phyloP scores from a whole-genome alignment of 2,329 filamentous ascomycete species.

The Sporothrix brunneoviolacea region DNA sequence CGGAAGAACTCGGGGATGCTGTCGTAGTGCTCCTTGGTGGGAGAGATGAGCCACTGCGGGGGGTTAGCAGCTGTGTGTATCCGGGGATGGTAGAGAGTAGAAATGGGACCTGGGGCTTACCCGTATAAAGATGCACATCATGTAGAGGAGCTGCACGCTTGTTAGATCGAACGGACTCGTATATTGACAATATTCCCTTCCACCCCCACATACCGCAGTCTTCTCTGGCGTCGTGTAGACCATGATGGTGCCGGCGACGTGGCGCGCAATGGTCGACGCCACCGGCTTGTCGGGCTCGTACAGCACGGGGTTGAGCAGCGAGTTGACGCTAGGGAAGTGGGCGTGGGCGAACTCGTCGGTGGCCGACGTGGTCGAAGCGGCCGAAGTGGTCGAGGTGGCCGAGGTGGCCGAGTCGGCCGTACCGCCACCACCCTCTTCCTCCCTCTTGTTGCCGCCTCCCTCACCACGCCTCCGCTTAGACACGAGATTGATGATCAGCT shows the following conservation, averaged over 20 bases:
- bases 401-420: too few species aligned
- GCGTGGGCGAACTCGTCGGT: background rate
- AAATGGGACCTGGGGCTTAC: background rate
- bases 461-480: background rate
- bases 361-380: background rate
- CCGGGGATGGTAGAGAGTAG: background rate
- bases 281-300: background rate
- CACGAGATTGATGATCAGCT: background rate
- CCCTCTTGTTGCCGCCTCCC: too few species aligned
- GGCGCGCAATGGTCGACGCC: conserved; percentile 1
- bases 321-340: conserved; percentile 7
- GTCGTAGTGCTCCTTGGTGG: conserved; percentile 13
- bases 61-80: background rate
- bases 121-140: conserved; percentile 9
- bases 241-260: conserved; percentile 7
- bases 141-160: conserved; percentile 5
- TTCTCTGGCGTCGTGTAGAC: conserved; percentile 8
- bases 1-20: conserved; percentile 13
- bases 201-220: too few species aligned
- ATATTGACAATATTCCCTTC: too few species aligned
- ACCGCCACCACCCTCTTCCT: too few species aligned
- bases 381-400: too few species aligned
- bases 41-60: conserved; percentile 10
- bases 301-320: conserved; percentile 13
- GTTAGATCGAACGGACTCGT: too few species aligned